Conservation (phyloP, 2,329 filamentous ascomycete genomes). For the Tolypocladium amazonense region DNA sequence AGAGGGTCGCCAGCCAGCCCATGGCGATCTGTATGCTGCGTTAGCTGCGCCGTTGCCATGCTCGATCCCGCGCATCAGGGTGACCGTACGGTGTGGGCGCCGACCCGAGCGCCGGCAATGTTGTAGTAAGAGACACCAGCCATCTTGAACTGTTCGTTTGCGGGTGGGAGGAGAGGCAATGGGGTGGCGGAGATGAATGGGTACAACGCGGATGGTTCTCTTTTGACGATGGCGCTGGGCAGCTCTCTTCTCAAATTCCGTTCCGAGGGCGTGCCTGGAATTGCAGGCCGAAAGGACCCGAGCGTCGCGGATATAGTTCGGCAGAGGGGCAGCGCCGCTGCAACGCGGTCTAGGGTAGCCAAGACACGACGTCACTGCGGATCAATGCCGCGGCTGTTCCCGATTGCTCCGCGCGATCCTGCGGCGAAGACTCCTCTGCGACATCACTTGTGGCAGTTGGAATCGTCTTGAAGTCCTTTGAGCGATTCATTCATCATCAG, state of each 20-base stretch:
- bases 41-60: background rate
- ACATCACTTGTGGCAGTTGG: background rate
- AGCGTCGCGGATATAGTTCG: conserved; percentile 18
- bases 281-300: conserved; percentile 15
- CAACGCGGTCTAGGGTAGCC: background rate
- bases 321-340: conserved; percentile 1
- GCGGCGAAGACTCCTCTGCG: background rate
- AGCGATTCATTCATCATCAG: background rate
- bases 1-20: conserved; percentile 40
- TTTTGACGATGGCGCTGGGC: conserved; percentile 6
- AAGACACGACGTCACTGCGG: background rate
- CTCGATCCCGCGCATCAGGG: background rate
- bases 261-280: conserved; percentile 19
- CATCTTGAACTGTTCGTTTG: conserved; percentile 19
- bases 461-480: background rate
- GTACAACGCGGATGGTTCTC: conserved; percentile 11
- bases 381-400: background rate
- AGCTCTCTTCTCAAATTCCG: conserved; percentile 10
- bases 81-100: conserved; percentile 48
- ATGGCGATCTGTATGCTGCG: conserved; percentile 39
- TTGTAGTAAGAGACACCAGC: conserved; percentile 35
- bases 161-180: conserved; percentile 14
- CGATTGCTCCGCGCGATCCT: background rate
- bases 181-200: conserved; percentile 19
- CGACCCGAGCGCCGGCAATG: conserved; percentile 48